Evolutionary conservation across 192 early-diverging fungal genomes (phyloP).

Genomic region (Haplosporangium gracile): DNA sequence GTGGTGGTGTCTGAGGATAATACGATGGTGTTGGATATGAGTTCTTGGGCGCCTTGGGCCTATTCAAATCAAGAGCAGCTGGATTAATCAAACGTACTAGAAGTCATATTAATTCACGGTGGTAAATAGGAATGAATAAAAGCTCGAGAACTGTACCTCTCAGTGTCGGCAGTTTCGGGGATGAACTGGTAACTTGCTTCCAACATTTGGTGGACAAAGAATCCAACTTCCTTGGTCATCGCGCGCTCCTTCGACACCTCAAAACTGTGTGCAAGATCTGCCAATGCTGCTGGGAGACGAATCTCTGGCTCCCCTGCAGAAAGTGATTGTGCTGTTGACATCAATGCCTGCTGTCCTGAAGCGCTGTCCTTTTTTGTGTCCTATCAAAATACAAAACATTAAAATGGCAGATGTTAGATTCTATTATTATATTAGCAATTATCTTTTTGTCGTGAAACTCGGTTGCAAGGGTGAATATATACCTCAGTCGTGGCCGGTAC

Average conservation of each 20-base stretch:
- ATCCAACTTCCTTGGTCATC: constrained; percentile 61
- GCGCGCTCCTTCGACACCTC: constrained; percentile 65
- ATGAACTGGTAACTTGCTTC: constrained; percentile 88
- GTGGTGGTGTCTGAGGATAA: constrained; percentile 88
- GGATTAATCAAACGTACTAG: neutral
- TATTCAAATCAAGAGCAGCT: constrained; percentile 15
- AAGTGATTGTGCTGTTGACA: constrained; percentile 9
- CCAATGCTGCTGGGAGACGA: constrained; percentile 65
- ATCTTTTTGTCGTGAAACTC: neutral
- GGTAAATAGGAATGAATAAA: neutral
- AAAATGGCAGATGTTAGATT: neutral
- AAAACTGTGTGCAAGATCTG: constrained; percentile 69
- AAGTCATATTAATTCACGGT: neutral
- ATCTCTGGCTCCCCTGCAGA: constrained; percentile 52
- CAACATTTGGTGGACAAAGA: constrained; percentile 80
- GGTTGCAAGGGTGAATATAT: neutral
- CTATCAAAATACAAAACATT: neutral
- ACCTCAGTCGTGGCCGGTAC: constrained; percentile 59
- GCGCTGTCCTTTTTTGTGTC: neutral
- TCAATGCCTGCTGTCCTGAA: constrained; percentile 6
- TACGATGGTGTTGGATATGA: constrained; percentile 89
- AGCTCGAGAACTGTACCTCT: constrained; percentile 64
- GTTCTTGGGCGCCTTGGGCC: constrained; percentile 78
- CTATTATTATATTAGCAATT: neutral
- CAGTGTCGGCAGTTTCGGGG: constrained; percentile 88